Base-by-base conservation (phyloP, 2,329 filamentous ascomycete genomes). In the Furcasterigmium sp. region DNA sequence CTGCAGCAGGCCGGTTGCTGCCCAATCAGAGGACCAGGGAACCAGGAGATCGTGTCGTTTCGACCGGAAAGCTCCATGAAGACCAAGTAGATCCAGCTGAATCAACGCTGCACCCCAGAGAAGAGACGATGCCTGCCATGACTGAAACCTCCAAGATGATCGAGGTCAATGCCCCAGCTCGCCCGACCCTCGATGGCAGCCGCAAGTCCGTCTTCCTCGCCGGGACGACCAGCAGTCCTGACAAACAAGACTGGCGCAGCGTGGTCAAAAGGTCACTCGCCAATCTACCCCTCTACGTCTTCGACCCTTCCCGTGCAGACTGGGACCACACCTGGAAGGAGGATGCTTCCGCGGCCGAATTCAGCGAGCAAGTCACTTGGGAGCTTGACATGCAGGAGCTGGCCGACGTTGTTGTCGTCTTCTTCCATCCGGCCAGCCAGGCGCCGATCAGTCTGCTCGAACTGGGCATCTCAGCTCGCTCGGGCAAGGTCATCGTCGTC, bases 391-490 rank as follows among this genome's bases (percentile, higher is more conserved):
- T 69, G 57, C 72, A 79, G 49, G 71, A 77, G 13, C 47, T 49
- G 2, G 75, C 76, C 0, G 68, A 73, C 50, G 53, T 84, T 26
- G 23, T 26, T 11, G 23, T 26, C 7, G 23, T 11, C 23, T 7
- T 26, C 23, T 26, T 26, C 11, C 23, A 26, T 26, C 23, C 23
- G 23, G 23, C 7, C 23, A 7, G 23, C 7, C 61, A 66, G 37
- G 77, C 78, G 7, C 23, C 23, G 11, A 7, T 26, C 11, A 7
- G 23, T 26, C 23, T 26, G 23, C 23, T 26, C 23, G 23, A 11
- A 60, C 58, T 85, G 15, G 81, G 81, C 0, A 59, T 85, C 4
- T 73, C n/a, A n/a, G n/a, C n/a, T n/a, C n/a, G n/a, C n/a, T n/a
- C n/a, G 23, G 23, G 23, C 23, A 26, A 26, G 23, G 7, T 26